Evolutionary conservation across 345 rosid genomes (phyloP).

Genomic region (Rhodomyrtus tomentosa): DNA sequence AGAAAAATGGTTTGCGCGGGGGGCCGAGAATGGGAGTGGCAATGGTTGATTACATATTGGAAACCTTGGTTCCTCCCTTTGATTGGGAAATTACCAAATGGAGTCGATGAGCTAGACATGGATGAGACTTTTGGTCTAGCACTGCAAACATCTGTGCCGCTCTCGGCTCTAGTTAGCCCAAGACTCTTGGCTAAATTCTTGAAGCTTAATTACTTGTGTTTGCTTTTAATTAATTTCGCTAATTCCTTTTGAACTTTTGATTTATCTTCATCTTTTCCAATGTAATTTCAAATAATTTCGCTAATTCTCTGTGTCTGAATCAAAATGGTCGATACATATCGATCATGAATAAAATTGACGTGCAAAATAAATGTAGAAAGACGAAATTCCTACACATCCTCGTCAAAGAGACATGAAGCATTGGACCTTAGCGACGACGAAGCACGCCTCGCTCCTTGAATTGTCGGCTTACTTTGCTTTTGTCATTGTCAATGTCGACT

Average conservation of each 20-base stretch:
- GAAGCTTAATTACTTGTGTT: background rate
- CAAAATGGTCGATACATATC: rapidly evolving
- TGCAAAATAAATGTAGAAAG: background rate
- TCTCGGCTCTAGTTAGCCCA: conserved; percentile 31
- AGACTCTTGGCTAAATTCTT: conserved; percentile 13
- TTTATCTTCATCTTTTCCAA: background rate
- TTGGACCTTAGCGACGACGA: background rate
- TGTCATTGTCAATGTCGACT: background rate
- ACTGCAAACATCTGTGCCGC: conserved; percentile 44
- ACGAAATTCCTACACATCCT: background rate
- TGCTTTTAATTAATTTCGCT: background rate
- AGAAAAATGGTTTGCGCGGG: conserved; percentile 51
- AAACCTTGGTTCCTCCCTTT: conserved; percentile 39
- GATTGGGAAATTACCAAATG: conserved; percentile 43
- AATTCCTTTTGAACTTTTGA: background rate
- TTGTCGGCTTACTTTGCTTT: background rate
- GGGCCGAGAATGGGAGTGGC: conserved; percentile 41
- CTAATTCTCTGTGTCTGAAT: background rate
- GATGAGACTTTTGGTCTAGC: conserved; percentile 50
- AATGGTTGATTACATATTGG: conserved; percentile 39
- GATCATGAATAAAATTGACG: background rate
- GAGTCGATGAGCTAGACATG: conserved; percentile 25
- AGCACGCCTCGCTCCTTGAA: too few relatives aligned
- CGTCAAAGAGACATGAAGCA: background rate
- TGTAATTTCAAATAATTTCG: background rate